Base-by-base conservation (phyloP, 495 filamentous ascomycete species). In the Talaromyces wortmannii region DNA sequence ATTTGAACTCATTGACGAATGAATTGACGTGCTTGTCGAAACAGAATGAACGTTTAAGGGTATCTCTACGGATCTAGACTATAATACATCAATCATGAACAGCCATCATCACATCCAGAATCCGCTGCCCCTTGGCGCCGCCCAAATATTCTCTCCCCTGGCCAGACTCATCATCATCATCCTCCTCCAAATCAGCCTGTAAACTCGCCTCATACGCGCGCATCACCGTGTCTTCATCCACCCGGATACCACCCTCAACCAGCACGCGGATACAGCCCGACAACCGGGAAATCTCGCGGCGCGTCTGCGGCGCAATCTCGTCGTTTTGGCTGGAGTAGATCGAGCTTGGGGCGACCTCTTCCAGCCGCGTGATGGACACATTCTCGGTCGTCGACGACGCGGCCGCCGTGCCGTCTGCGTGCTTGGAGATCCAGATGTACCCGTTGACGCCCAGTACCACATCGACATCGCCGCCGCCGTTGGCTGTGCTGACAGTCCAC, bases 241-340 rank as follows among this genome's bases (percentile, higher is more conserved):
- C 91, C 30, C 85, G 79, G 18, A 91, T 70, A 3, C 90, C 87
- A n/a, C 83, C 77, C 66, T 91, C 87, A 11, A 94, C 86, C 57
- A 98, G 69, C 7, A 88, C 85, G 50, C 78, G 84, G 33, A 98
- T 85, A 50, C 91, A 88, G 15, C 90, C 86, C 5, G 84, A 73
- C 33, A 97, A 67, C 47, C 94, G 79, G 30, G 88, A 83, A 67
- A 98, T 97, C 75, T 97, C 95, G 55, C 86, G 79, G 67, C 92
- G 82, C 32, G 91, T 94, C 46, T 81, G 84, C 0, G 78, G 66
- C 4, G 77, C 65, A 57, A 98, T 90, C 53, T 81, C 78, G 59
- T 96, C 92, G 59, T 97, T 97, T 73, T 95, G 88, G 60, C 86
- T 91, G 54, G 87, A 91, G 68, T 97, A 98, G 64, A 91, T 86